Evolutionary conservation across 2,329 filamentous ascomycete species (phyloP), one percentile per base, ranked within the genome.

Genomic region (Venturia nashicola): DNA sequence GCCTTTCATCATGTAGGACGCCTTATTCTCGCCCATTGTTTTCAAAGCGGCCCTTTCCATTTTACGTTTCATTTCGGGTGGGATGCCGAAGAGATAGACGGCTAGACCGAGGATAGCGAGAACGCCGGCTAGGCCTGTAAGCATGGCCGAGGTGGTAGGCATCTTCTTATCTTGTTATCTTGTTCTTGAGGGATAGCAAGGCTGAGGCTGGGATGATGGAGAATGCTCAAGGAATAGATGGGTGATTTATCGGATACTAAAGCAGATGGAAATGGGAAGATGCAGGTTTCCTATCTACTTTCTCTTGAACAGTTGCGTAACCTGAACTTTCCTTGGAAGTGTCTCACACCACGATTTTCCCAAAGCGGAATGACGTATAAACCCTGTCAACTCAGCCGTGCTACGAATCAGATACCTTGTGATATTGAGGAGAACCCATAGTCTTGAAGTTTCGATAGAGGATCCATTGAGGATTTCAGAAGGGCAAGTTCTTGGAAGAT

Each of bases 21-120:
- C 72, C 68, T 80, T 80, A 72, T 81, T 81, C 69, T 81, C 78
- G 65, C 79, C 79, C 77, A 81, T 80, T n/a, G 77, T 79, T 67
- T 79, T 71, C 46, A 81, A 72, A 4, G 78, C 79, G 63, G 76
- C 71, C 39, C 75, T 72, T 67, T 81, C 77, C 66, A 80, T 70
- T 66, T 76, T 73, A 64, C 76, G 76, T 71, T 80, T 80, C 64
- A 76, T 67, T 66, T 77, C 75, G 0, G 76, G 74, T 2, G 78
- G 77, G 62, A 80, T 77, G 59, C 79, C 79, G 69, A 80, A 79
- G 67, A 80, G 66, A 70, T 77, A 79, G 68, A 80, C 67, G 65
- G 75, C 77, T 34, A 73, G 72, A 46, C 71, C 72, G 34, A 74
- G 64, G 54, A 74, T 57, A 51, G 72, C 73, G 59, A 76, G 36